These are phyloP conservation scores for Lactarius sp. DNA, from an alignment of 768 basidiomycete species.

Conservation along the genomic window DNA sequence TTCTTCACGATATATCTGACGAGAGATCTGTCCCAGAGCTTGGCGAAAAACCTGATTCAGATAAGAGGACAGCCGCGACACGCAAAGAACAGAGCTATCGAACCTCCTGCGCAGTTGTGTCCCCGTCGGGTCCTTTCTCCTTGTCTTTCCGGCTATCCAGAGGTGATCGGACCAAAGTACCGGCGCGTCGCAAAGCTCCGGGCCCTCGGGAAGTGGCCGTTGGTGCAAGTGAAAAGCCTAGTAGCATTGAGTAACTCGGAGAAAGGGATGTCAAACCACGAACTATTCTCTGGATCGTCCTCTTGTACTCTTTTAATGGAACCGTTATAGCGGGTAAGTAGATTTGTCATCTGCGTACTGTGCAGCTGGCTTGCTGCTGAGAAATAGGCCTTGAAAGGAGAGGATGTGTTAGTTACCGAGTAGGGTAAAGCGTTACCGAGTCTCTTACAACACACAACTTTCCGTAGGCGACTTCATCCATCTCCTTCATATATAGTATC, in stretches of 20 bases:
- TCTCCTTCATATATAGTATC: constrained; percentile 91
- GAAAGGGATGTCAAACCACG: not conserved
- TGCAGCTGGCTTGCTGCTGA: constrained; percentile 81
- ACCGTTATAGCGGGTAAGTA: constrained; percentile 54
- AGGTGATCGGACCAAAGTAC: constrained; percentile 78
- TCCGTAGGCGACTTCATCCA: constrained; percentile 86
- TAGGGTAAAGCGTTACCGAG: not conserved
- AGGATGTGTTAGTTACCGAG: not conserved
- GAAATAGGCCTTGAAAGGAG: constrained; percentile 71
- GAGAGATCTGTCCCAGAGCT: constrained; percentile 70
- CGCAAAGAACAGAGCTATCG: constrained; percentile 5
- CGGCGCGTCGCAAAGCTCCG: constrained; percentile 70
- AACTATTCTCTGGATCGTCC: constrained; percentile 51
- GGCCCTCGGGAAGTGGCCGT: constrained; percentile 45
- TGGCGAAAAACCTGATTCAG: constrained; percentile 60
- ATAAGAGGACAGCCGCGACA: not conserved
- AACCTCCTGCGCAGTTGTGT: constrained; percentile 70
- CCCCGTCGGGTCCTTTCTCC: constrained; percentile 52
- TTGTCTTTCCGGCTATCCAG: constrained; percentile 54
- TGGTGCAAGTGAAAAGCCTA: constrained; percentile 31
- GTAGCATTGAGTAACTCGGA: not conserved
- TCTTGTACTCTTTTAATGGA: constrained; percentile 71
- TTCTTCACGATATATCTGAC: constrained; percentile 75
- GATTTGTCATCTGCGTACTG: constrained; percentile 68
- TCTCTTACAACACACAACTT: constrained; percentile 81